Evolutionary conservation across 176 grass and related monocot species (phyloP).

Genomic region (Musa beccarii): DNA sequence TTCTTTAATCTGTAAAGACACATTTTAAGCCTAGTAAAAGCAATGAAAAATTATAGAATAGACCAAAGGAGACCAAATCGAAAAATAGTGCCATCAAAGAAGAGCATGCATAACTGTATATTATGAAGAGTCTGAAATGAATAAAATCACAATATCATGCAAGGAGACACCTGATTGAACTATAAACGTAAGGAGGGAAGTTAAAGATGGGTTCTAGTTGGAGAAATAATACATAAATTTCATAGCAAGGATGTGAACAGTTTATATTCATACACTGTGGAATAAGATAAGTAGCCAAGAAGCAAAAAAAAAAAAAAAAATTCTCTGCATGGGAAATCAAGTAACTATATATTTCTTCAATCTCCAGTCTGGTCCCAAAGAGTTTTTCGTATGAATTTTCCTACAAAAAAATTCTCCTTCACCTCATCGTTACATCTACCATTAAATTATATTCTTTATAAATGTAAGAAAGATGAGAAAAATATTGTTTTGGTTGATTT

Average conservation of each 20-base stretch:
- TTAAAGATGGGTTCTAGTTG: too few species aligned
- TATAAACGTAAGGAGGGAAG: too few species aligned
- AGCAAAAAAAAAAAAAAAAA: too few species aligned
- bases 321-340: too few species aligned
- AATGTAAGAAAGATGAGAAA: not conserved
- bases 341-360: not conserved
- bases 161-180: too few species aligned
- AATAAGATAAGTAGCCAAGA: too few species aligned
- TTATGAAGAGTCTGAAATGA: too few species aligned
- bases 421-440: not conserved
- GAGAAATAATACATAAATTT: not conserved
- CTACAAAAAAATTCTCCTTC: not conserved
- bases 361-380: not conserved
- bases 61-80: not conserved
- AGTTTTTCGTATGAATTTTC: not conserved
- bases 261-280: not conserved
- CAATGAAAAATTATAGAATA: not conserved
- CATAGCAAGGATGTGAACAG: not conserved
- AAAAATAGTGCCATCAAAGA: not conserved
- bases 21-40: not conserved
- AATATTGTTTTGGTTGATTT: not conserved
- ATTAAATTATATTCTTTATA: not conserved
- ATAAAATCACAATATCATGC: too few species aligned
- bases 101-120: too few species aligned
- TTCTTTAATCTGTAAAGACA: conserved; percentile 53